A percentile compares a stretch with the other conserved stretches of the same genome.
Conservation (phyloP, 2,329 filamentous ascomycete species). For the Curvularia eragrostidis region DNA sequence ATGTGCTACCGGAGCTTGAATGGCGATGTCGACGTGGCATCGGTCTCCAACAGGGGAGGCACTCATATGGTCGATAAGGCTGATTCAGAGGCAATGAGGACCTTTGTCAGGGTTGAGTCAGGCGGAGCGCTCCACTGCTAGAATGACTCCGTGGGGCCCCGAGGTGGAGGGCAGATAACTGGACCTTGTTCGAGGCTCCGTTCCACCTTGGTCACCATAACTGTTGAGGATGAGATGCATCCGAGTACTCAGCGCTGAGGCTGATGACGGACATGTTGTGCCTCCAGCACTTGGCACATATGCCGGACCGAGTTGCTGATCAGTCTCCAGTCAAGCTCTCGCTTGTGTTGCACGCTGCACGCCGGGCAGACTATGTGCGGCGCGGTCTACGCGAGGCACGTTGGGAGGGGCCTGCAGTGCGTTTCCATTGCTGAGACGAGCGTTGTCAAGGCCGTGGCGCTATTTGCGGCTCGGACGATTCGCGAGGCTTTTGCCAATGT, state of each 20-base stretch:
- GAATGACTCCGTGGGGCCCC: slow-evolving; percentile 6
- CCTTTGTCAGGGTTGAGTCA: slow-evolving; percentile 3
- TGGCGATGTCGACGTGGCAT: not conserved
- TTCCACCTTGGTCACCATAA: slow-evolving; percentile 1
- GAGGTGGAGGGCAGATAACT: slow-evolving; percentile 8
- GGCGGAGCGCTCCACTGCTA: not conserved
- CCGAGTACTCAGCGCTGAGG: not conserved
- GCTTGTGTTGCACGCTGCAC: not conserved
- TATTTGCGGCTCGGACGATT: slow-evolving; percentile 2
- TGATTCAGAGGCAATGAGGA: slow-evolving; percentile 7
- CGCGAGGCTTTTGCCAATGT: slow-evolving; percentile 9
- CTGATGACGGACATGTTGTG: not conserved
- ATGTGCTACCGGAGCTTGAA: not conserved
- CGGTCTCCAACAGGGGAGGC: not conserved
- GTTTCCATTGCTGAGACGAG: not conserved
- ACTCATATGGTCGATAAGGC: slow-evolving; percentile 3
- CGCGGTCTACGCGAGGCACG: slow-evolving; percentile 7
- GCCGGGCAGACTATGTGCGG: not conserved
- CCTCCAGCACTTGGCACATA: slow-evolving; percentile 1
- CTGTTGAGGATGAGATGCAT: slow-evolving; percentile 8
- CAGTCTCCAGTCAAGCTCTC: not conserved
- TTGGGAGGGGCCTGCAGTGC: slow-evolving; percentile 1
- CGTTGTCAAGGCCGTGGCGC: not conserved
- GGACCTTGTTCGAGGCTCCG: slow-evolving; percentile 13
- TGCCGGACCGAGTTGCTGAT: slow-evolving; percentile 8